These are phyloP conservation scores for Pisolithus orientalis DNA, from an alignment of 768 basidiomycete genomes.

Conservation along the genomic window DNA sequence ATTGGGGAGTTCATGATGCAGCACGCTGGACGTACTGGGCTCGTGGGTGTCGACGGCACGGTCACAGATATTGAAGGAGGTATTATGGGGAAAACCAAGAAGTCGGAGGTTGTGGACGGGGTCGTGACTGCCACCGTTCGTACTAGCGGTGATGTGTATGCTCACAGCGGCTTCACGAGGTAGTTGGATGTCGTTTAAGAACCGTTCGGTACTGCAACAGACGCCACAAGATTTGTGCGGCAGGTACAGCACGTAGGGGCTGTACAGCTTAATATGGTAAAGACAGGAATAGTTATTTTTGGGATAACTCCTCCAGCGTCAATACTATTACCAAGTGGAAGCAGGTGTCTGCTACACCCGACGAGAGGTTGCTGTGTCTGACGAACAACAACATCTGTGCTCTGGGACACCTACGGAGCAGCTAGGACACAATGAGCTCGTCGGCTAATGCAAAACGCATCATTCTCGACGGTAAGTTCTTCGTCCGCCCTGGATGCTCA, in stretches of 20 bases:
- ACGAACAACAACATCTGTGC: no score
- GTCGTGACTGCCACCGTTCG: no score
- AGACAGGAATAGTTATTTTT: neutral
- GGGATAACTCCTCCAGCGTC: neutral
- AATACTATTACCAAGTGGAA: no score
- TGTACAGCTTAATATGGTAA: neutral
- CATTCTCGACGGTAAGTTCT: conserved; percentile 37
- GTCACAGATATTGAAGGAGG: neutral
- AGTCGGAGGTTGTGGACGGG: no score
- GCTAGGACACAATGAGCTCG: neutral
- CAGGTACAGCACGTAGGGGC: neutral
- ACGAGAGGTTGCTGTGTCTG: no score
- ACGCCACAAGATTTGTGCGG: neutral
- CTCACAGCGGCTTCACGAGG: neutral
- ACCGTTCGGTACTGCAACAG: neutral
- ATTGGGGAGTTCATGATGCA: neutral
- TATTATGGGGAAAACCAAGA: no score
- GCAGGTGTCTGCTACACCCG: no score
- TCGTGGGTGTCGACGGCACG: neutral
- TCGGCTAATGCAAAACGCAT: conserved; percentile 37
- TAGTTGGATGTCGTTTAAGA: neutral
- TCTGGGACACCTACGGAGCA: no score
- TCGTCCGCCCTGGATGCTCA: neutral
- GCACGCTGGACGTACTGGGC: neutral
- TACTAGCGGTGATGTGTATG: neutral